A percentile compares a stretch with the other conserved stretches of the same genome.
Evolutionary conservation across 2,329 filamentous ascomycete species (phyloP).

Genomic region (Hymenoscyphus infarciens): DNA sequence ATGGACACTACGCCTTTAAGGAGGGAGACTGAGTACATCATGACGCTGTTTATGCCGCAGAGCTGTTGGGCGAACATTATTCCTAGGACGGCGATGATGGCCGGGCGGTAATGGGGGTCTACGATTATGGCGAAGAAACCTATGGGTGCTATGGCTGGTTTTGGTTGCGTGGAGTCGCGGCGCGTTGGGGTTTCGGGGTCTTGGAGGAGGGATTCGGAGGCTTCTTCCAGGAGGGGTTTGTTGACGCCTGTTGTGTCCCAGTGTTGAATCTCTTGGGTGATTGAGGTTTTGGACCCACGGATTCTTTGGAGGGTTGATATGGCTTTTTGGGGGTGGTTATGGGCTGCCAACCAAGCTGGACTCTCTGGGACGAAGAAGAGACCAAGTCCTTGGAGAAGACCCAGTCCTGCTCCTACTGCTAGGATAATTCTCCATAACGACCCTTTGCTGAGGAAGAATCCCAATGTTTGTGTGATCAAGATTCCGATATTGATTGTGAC

Average conservation of each 20-base stretch:
- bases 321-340: conserved; percentile 59
- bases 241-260: conserved; percentile 47
- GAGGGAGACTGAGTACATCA: conserved; percentile 97
- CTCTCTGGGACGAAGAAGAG: conserved; percentile 81
- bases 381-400: conserved; percentile 61
- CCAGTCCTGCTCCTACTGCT: conserved; percentile 67
- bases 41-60: conserved; percentile 91
- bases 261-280: conserved; percentile 66
- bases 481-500: conserved; percentile 93
- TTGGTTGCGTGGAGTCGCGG: conserved; percentile 28
- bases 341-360: conserved; percentile 76
- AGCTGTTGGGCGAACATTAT: conserved; percentile 93
- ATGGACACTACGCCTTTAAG: conserved; percentile 76
- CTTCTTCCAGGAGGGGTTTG: conserved; percentile 28
- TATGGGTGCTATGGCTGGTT: conserved; percentile 40
- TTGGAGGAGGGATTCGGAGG: conserved; percentile 29
- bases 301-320: conserved; percentile 69
- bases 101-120: conserved; percentile 65
- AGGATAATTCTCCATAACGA: conserved; percentile 82
- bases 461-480: conserved; percentile 74
- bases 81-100: conserved; percentile 78
- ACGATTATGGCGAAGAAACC: conserved; percentile 63
- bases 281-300: conserved; percentile 63
- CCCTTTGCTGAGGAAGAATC: conserved; percentile 80
- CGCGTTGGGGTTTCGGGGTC: conserved; percentile 22